Evolutionary conservation across 164 flowering plant genomes (phyloP).

Genomic region (Akebia trifoliata): DNA sequence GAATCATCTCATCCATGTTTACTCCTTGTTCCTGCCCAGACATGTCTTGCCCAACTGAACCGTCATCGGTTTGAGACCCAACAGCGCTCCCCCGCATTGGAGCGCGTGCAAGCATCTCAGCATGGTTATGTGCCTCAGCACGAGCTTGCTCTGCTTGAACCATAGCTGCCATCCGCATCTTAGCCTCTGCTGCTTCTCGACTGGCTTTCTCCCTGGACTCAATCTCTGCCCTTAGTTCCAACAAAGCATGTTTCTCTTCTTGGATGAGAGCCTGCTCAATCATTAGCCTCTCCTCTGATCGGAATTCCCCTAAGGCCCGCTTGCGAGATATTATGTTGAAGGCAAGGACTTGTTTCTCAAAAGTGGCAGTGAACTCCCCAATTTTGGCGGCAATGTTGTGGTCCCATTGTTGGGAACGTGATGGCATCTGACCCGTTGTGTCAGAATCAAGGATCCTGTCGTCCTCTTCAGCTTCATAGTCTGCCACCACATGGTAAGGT

Average conservation of each 20-base stretch:
- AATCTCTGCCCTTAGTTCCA: constrained; percentile 67
- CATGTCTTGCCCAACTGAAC: constrained; percentile 42
- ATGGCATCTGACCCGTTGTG: constrained; percentile 80
- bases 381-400: constrained; percentile 82
- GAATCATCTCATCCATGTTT: constrained; percentile 63
- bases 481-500: constrained; percentile 98
- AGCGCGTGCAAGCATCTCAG: constrained; percentile 63
- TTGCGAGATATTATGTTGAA: constrained; percentile 89
- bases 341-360: constrained; percentile 92
- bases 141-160: constrained; percentile 83
- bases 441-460: constrained; percentile 94
- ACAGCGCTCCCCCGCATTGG: constrained; percentile 69
- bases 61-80: constrained; percentile 49
- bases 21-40: constrained; percentile 51
- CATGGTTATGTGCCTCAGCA: constrained; percentile 66
- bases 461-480: constrained; percentile 98
- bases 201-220: constrained; percentile 84
- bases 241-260: constrained; percentile 68
- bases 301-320: constrained; percentile 71
- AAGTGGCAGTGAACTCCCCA: constrained; percentile 77
- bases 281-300: constrained; percentile 93
- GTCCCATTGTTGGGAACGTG: constrained; percentile 98
- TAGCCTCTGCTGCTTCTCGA: constrained; percentile 71
- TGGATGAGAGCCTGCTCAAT: constrained; percentile 87
- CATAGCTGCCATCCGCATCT: constrained; percentile 76